These are phyloP conservation scores for Trichophaea hybrida DNA, from an alignment of 2,329 filamentous ascomycete species.

Conservation along the genomic window DNA sequence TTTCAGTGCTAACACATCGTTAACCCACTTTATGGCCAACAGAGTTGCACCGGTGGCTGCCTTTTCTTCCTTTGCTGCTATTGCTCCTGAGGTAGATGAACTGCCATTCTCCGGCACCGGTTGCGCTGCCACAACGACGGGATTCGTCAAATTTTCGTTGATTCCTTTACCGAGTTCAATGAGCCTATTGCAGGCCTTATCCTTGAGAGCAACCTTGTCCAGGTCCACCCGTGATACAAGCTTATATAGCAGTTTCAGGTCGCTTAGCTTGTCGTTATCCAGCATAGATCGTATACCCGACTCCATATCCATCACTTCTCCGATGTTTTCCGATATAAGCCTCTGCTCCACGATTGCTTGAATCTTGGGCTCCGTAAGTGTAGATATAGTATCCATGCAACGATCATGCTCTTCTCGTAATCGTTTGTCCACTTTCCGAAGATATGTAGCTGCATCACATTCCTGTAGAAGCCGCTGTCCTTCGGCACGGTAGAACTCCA, in stretches of 20 bases:
- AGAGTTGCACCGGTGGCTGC: slow-evolving; percentile 47
- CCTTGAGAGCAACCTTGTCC: slow-evolving; percentile 55
- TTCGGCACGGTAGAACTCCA: slow-evolving; percentile 60
- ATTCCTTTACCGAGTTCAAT: slow-evolving; percentile 70
- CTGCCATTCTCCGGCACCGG: slow-evolving; percentile 4
- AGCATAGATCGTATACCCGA: slow-evolving; percentile 83
- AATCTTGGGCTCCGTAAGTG: slow-evolving; percentile 58
- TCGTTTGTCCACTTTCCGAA: slow-evolving; percentile 58
- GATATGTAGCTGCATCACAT: slow-evolving; percentile 68
- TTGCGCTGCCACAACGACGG: slow-evolving; percentile 35
- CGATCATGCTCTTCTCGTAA: slow-evolving; percentile 69
- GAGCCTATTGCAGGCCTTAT: slow-evolving; percentile 58
- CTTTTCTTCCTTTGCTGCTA: slow-evolving; percentile 39
- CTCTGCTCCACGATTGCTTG: slow-evolving; percentile 63
- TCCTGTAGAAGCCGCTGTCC: slow-evolving; percentile 60
- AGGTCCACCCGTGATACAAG: slow-evolving; percentile 64
- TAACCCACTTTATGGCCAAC: slow-evolving; percentile 87
- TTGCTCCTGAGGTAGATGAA: slow-evolving; percentile 27
- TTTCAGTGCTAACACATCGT: slow-evolving; percentile 73
- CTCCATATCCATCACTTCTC: slow-evolving; percentile 72
- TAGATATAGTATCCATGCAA: slow-evolving; percentile 67
- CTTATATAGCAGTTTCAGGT: slow-evolving; percentile 66
- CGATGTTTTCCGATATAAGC: slow-evolving; percentile 61
- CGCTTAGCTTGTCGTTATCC: slow-evolving; percentile 67
- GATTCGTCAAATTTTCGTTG: slow-evolving; percentile 50